Percentiles rank a stretch among this genome's conserved stretches.
These are phyloP conservation scores for Xerophyta viscosa DNA, from an alignment of 106 monocot species.

Conservation along the genomic window DNA sequence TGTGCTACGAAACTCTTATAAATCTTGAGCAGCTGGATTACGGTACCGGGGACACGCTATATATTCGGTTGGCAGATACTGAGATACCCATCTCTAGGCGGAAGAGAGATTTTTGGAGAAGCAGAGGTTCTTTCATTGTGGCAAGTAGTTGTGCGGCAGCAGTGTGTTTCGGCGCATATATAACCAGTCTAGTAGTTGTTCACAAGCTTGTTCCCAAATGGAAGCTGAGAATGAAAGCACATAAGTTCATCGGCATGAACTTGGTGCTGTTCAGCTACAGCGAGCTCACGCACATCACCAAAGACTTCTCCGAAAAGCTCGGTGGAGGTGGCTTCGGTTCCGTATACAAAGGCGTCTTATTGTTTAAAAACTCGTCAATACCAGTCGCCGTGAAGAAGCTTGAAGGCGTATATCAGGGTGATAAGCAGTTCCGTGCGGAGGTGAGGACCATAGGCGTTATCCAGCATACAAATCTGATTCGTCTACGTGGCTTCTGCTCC, in stretches of 20 bases:
- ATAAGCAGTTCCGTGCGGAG: constrained; percentile 38
- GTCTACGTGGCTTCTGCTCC: constrained; percentile 33
- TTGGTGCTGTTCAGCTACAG: constrained; percentile 19
- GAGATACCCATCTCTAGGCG: too few relatives aligned
- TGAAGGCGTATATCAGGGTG: constrained; percentile 27
- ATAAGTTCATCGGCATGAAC: background rate
- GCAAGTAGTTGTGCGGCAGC: too few relatives aligned
- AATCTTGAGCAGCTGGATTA: constrained; percentile 23
- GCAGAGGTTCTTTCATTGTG: too few relatives aligned
- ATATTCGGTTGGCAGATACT: too few relatives aligned
- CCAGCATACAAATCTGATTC: constrained; percentile 34
- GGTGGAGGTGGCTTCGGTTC: constrained; percentile 33
- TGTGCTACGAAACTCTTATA: background rate
- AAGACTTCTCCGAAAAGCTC: constrained; percentile 34
- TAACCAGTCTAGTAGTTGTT: background rate
- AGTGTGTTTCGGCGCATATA: background rate
- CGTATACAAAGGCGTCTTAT: constrained; percentile 26
- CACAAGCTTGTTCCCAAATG: background rate
- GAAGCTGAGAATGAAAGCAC: background rate
- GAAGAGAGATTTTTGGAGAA: too few relatives aligned
- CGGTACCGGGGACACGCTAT: background rate
- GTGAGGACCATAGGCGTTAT: constrained; percentile 30
- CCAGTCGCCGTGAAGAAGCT: constrained; percentile 36
- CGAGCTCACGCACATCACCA: constrained; percentile 25
- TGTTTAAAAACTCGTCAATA: background rate